A percentile compares a stretch with the other conserved stretches of the same genome.
These are phyloP conservation scores for Excoecaria cochinchinensis DNA, from an alignment of 345 rosid species.

Conservation along the genomic window DNA sequence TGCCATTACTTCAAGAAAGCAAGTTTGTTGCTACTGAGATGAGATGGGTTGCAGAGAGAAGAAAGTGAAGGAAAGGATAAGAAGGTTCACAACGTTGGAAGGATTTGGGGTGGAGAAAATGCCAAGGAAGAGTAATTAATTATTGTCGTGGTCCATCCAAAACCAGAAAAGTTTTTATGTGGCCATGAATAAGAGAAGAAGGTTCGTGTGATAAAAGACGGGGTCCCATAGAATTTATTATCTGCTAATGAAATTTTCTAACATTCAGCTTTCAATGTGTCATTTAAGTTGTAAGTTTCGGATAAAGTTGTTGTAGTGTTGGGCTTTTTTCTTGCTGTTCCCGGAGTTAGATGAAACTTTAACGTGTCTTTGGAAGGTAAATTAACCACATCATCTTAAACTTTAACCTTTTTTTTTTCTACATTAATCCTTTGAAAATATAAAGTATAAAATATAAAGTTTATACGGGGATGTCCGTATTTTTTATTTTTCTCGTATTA, in stretches of 20 bases:
- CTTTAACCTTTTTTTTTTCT: too few species aligned
- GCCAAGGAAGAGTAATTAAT: slow-evolving; percentile 7
- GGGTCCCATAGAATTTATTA: slow-evolving; percentile 24
- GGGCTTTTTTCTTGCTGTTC: too few species aligned
- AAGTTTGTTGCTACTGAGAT: not conserved
- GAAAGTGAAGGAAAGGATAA: slow-evolving; percentile 18
- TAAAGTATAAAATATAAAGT: too few species aligned
- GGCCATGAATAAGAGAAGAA: slow-evolving; percentile 32
- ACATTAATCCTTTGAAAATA: too few species aligned
- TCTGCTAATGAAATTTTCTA: not conserved
- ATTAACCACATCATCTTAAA: too few species aligned
- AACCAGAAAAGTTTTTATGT: slow-evolving; percentile 22
- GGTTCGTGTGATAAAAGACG: slow-evolving; percentile 13
- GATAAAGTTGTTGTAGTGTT: too few species aligned
- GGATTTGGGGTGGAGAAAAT: slow-evolving; percentile 24
- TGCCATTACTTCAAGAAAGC: slow-evolving; percentile 35
- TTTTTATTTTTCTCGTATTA: too few species aligned
- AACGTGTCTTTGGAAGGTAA: too few species aligned
- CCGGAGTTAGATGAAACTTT: too few species aligned
- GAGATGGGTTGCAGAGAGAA: not conserved
- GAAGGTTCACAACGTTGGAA: slow-evolving; percentile 11
- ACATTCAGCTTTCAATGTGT: too few species aligned
- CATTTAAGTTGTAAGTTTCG: too few species aligned
- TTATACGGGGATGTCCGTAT: too few species aligned
- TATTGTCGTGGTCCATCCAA: slow-evolving; percentile 21